Evolutionary conservation across 345 rosid species (phyloP).

Genomic region (Psidium guajava): DNA sequence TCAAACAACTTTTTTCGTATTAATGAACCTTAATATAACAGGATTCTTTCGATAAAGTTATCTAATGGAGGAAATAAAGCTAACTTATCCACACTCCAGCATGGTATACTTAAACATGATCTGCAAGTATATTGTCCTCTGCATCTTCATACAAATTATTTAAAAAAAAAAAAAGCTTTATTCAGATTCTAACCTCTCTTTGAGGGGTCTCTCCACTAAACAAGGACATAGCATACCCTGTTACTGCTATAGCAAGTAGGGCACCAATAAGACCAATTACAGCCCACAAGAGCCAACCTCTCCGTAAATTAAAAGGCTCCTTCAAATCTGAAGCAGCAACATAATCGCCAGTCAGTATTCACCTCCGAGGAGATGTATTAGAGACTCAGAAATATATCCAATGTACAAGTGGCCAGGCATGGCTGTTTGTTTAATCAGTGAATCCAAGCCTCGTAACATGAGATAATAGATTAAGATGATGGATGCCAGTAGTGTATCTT

Average conservation of each 20-base stretch:
- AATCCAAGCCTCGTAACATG: neutral
- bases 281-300: slow-evolving; percentile 70
- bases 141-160: neutral
- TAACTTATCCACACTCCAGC: neutral
- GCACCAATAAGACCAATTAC: slow-evolving; percentile 48
- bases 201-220: slow-evolving; percentile 40
- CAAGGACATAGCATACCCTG: slow-evolving; percentile 33
- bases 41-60: neutral
- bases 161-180: neutral
- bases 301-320: slow-evolving; percentile 51
- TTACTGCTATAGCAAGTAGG: slow-evolving; percentile 24
- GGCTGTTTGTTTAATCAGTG: neutral
- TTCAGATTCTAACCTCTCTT: slow-evolving; percentile 44
- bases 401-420: neutral
- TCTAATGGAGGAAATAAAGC: neutral
- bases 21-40: neutral
- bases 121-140: neutral
- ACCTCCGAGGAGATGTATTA: neutral
- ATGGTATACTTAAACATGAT: neutral
- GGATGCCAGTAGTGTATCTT: neutral
- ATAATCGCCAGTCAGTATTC: neutral
- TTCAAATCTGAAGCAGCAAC: slow-evolving; percentile 39
- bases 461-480: neutral
- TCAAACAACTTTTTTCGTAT: neutral
- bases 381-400: neutral